Conservation (phyloP, 805 yeast genomes). For the Spathaspora boniae region DNA sequence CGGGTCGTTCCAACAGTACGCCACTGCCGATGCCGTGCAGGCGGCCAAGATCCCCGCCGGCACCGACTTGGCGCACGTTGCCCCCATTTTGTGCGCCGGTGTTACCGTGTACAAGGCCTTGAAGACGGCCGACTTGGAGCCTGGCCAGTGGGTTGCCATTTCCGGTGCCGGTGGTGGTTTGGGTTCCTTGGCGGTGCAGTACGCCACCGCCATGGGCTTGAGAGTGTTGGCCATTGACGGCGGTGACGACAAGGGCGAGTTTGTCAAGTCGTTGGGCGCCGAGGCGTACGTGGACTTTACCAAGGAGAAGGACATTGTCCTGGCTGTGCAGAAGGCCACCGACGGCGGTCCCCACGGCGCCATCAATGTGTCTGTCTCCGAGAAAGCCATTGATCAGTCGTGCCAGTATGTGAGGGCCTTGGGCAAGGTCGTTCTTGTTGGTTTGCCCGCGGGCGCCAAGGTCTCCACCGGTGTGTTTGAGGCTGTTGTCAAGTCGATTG, state of each 20-base stretch:
- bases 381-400: constrained; percentile 47
- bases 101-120: constrained; percentile 67
- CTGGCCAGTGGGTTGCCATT: constrained; percentile 74
- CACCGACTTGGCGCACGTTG: constrained; percentile 51
- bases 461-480: constrained; percentile 37
- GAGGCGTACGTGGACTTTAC: constrained; percentile 59
- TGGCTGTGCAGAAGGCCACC: constrained; percentile 44
- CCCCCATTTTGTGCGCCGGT: constrained; percentile 67
- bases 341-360: constrained; percentile 59
- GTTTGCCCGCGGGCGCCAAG: constrained; percentile 45
- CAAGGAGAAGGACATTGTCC: constrained; percentile 47
- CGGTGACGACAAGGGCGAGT: constrained; percentile 63
- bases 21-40: constrained; percentile 62
- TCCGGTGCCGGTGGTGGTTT: constrained; percentile 85
- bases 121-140: constrained; percentile 50
- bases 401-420: constrained; percentile 35
- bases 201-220: constrained; percentile 72
- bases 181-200: constrained; percentile 73
- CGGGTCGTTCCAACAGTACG: constrained; percentile 66
- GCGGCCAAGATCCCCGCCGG: constrained; percentile 57
- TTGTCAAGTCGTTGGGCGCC: constrained; percentile 57
- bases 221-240: constrained; percentile 69
- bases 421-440: constrained; percentile 44
- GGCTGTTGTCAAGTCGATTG: constrained; percentile 38
- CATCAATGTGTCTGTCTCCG: constrained; percentile 51